Evolutionary conservation across 768 basidiomycete genomes (phyloP), one percentile per base, ranked within the genome.

Genomic region (Tulasnella sp.): DNA sequence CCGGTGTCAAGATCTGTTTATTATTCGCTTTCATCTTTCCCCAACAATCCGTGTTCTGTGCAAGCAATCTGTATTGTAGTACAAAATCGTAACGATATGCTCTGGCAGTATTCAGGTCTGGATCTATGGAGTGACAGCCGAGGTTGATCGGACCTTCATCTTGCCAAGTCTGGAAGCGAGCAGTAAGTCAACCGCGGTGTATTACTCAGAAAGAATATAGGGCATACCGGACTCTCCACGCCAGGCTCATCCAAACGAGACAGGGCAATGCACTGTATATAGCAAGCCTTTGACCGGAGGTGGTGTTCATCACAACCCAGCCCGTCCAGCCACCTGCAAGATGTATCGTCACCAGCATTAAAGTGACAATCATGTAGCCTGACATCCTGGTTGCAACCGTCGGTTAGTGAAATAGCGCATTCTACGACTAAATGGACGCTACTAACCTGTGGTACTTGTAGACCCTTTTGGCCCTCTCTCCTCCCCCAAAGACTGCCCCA

Each of bases 361-460:
- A 74, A 22, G 71, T 54, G 9, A 77, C 36, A 34, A 77, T 49
- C 6, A 54, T 31, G 52, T 77, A 77, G 19, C 76, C 76, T n/a
- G 76, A 77, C 4, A 58, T 25, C 37, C 76, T 77, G 9, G 25
- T 22, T 25, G 25, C n/a, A 29, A 75, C 14, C 8, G 36, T 37
- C 52, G 39, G 25, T 3, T 75, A 2, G 12, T 15, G 31, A 3
- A 6, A 31, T 25, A 19, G n/a, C 6, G 22, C 9, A 39, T 3
- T n/a, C 67, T 0, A 6, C 45, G 19, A 6, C n/a, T 1, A 17
- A 72, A 17, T 22, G 22, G n/a, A 49, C 8, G 37, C 11, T 68
- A 11, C 45, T 54, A 36, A 77, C 76, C 76, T 71, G 34, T 77
- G 76, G 40, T 71, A 77, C 39, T 76, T 77, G 39, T 71, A 77